Evolutionary conservation across 1,284 basidiomycete species (phyloP).

Genomic region (Irpex rosettiformis): DNA sequence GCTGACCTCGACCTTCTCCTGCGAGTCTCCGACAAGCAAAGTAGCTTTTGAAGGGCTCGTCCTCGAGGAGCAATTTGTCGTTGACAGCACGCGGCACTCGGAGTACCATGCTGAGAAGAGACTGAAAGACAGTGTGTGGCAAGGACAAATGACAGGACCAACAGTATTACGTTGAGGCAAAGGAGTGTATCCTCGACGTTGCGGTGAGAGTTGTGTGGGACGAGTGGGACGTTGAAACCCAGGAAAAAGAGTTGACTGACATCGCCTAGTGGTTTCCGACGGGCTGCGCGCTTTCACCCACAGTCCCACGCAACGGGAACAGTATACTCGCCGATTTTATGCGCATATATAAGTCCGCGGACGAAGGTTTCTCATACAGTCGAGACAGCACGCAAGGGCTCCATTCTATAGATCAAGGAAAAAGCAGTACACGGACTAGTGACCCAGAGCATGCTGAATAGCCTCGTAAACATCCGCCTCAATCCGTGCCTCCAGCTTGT

Average conservation of each 20-base stretch:
- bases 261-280: not conserved
- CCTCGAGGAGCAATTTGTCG: constrained; percentile 25
- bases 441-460: constrained; percentile 77
- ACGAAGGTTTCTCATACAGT: too few relatives aligned
- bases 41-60: constrained; percentile 26
- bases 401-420: not conserved
- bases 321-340: not conserved
- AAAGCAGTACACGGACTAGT: not conserved
- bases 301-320: not conserved
- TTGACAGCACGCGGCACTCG: constrained; percentile 21
- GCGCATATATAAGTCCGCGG: too few relatives aligned
- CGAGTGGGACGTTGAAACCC: not conserved
- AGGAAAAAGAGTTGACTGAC: not conserved
- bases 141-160: not conserved
- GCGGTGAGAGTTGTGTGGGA: not conserved
- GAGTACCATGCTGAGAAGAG: constrained; percentile 13
- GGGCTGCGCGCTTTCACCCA: not conserved
- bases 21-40: constrained; percentile 17
- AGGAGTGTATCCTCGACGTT: constrained; percentile 1
- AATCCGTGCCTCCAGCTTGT: constrained; percentile 92
- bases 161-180: not conserved
- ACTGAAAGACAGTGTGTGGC: not conserved
- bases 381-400: not conserved
- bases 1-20: constrained; percentile 4
- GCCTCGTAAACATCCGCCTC: constrained; percentile 97